Evolutionary conservation across 495 filamentous ascomycete genomes (phyloP), one percentile per base, ranked within the genome.

Genomic region (Rostrohypoxylon terebratum): DNA sequence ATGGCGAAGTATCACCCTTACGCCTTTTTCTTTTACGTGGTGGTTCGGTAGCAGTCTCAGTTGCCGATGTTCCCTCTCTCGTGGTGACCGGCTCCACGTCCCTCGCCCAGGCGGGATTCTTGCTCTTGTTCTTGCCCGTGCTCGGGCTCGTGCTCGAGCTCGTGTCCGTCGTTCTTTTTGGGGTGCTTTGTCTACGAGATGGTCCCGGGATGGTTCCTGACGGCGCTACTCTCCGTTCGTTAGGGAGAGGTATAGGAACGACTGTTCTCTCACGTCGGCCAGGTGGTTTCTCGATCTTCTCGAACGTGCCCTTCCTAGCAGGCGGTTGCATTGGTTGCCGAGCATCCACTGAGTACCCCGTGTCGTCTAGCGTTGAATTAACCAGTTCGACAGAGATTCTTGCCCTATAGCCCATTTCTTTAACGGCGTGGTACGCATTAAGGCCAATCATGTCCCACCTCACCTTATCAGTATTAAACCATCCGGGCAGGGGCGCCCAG

Each of bases 371-470:
- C 1, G 55, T 13, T 3, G 23, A 3, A 4, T 38, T 34, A 9
- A 73, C 71, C 14, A 74, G 14, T 36, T 78, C 76, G n/a, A 78
- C 53, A 18, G 74, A 47, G 10, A 73, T 11, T 20, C 76, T 69
- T 36, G 66, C 76, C 4, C 18, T 65, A 59, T 75, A 78, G 9
- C 50, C 60, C 74, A 78, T 73, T 0, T 31, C 28, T 7, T 34
- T 63, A 18, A 78, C 51, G 5, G 48, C 66, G 0, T 38, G 9
- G 28, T 47, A 62, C 7, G 69, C 69, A 48, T 65, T 71, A 7
- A 63, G 53, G 13, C 74, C 72, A 9, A 68, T 73, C 76, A 78
- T 78, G 62, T 78, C 76, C 63, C 59, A 74, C n/a, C 76, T 66
- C 28, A 75, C 69, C 3, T 62, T 40, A 1, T 71, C 44, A 2